Conservation (phyloP, 1,139 yeast species). For the Nakaseomyces delphensis region DNA sequence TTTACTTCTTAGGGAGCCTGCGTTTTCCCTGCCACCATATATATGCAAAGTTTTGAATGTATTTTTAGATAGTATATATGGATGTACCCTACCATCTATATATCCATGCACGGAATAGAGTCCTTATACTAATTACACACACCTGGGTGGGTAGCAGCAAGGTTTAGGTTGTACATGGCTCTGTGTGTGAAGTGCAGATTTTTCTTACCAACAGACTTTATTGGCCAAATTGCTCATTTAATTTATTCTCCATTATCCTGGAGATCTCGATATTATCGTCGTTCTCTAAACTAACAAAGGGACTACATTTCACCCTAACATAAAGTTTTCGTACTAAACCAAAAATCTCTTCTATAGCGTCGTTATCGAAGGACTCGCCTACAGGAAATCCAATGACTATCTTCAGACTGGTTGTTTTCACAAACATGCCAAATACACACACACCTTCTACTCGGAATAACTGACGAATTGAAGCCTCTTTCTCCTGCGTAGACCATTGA, state of each 20-base stretch:
- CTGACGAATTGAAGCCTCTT: conserved; percentile 15
- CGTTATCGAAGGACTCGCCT: conserved; percentile 11
- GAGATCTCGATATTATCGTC: not conserved
- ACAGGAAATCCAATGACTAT: conserved; percentile 25
- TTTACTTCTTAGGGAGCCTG: too few species aligned
- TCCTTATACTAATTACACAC: too few species aligned
- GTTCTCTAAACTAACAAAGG: conserved; percentile 14
- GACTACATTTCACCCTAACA: conserved; percentile 23
- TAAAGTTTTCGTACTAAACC: conserved; percentile 21
- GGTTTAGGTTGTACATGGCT: too few species aligned
- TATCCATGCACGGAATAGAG: too few species aligned
- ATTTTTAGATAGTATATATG: too few species aligned
- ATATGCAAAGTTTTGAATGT: too few species aligned
- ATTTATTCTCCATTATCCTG: not conserved
- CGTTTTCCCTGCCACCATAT: too few species aligned
- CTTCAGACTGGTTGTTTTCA: conserved; percentile 26
- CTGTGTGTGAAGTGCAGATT: too few species aligned
- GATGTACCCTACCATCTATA: too few species aligned
- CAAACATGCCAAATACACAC: conserved; percentile 25
- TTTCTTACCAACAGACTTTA: too few species aligned
- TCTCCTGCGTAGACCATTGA: conserved; percentile 16
- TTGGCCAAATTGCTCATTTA: not conserved
- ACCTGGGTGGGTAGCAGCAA: too few species aligned
- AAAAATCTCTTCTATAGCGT: conserved; percentile 17
- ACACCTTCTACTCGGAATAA: conserved; percentile 26